Conservation (phyloP, 805 yeast genomes). For the Pichia nakasei region DNA sequence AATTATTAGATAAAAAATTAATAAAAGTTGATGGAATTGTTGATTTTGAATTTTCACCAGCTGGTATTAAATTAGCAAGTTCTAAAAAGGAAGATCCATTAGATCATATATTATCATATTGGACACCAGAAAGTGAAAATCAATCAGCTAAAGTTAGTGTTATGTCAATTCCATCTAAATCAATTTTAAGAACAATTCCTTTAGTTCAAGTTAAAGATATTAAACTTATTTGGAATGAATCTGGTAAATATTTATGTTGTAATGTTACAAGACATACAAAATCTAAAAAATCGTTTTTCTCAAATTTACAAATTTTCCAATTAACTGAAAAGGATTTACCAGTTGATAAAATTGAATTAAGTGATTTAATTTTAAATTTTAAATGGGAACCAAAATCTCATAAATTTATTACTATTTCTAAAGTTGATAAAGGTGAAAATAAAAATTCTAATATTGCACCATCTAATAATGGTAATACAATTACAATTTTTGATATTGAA, state of each 20-base stretch:
- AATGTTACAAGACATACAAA: slow-evolving; percentile 96
- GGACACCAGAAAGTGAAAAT: slow-evolving; percentile 90
- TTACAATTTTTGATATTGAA: slow-evolving; percentile 81
- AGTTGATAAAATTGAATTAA: slow-evolving; percentile 87
- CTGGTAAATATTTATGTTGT: slow-evolving; percentile 77
- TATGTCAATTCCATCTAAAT: slow-evolving; percentile 78
- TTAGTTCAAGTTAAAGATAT: slow-evolving; percentile 91
- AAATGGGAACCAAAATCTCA: slow-evolving; percentile 96
- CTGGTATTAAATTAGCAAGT: slow-evolving; percentile 60
- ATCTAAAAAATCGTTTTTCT: slow-evolving; percentile 83
- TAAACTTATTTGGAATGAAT: slow-evolving; percentile 88
- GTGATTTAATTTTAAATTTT: slow-evolving; percentile 78
- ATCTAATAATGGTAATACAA: slow-evolving; percentile 34
- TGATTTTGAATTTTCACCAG: slow-evolving; percentile 94
- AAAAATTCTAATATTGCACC: slow-evolving; percentile 51
- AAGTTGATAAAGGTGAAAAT: slow-evolving; percentile 34
- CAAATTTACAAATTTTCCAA: slow-evolving; percentile 88
- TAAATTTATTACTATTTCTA: slow-evolving; percentile 73
- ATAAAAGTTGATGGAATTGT: slow-evolving; percentile 75
- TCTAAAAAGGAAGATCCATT: slow-evolving; percentile 41
- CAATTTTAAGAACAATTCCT: slow-evolving; percentile 82
- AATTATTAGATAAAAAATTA: slow-evolving; percentile 77
- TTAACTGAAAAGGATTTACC: slow-evolving; percentile 85
- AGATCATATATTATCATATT: slow-evolving; percentile 71
- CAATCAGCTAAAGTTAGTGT: slow-evolving; percentile 93